These are phyloP conservation scores for Alternaria triticina DNA, from an alignment of 2,329 filamentous ascomycete species.

Conservation along the genomic window DNA sequence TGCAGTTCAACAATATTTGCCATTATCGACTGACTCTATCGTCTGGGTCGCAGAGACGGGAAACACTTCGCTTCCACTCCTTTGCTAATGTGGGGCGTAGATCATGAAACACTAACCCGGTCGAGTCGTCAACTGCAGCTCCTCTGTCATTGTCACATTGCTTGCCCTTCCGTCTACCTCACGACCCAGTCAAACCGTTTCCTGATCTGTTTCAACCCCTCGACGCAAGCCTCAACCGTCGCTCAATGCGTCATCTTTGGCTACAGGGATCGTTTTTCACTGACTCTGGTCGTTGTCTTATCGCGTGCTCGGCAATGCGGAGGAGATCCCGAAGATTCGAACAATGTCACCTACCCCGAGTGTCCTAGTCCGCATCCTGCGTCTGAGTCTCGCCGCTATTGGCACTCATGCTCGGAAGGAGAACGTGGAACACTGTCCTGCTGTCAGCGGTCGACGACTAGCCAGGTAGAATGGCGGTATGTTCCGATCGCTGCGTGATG, in stretches of 20 bases:
- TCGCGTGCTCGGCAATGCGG: slow-evolving; percentile 17
- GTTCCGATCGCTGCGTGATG: neutral
- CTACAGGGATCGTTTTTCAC: neutral
- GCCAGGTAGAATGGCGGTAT: neutral
- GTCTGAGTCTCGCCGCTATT: slow-evolving; percentile 1
- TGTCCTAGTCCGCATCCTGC: slow-evolving; percentile 2
- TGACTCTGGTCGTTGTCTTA: slow-evolving; percentile 9
- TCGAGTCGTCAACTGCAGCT: neutral
- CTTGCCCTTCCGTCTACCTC: neutral
- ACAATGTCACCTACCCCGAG: slow-evolving; percentile 8
- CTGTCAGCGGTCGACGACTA: slow-evolving; percentile 1
- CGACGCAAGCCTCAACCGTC: neutral
- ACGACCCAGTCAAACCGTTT: neutral
- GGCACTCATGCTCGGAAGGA: neutral
- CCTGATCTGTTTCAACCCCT: neutral
- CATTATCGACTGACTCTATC: neutral
- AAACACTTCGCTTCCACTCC: neutral
- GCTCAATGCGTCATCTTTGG: neutral
- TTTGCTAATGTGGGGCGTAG: slow-evolving; percentile 11
- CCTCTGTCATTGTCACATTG: neutral
- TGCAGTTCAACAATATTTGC: slow-evolving; percentile 22
- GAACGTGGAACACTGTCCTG: neutral
- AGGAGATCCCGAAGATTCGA: slow-evolving; percentile 14
- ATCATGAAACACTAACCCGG: slow-evolving; percentile 15
- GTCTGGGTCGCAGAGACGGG: neutral